Base-by-base conservation (phyloP, 352 stramenopile genomes). In the Pythium volutum region DNA sequence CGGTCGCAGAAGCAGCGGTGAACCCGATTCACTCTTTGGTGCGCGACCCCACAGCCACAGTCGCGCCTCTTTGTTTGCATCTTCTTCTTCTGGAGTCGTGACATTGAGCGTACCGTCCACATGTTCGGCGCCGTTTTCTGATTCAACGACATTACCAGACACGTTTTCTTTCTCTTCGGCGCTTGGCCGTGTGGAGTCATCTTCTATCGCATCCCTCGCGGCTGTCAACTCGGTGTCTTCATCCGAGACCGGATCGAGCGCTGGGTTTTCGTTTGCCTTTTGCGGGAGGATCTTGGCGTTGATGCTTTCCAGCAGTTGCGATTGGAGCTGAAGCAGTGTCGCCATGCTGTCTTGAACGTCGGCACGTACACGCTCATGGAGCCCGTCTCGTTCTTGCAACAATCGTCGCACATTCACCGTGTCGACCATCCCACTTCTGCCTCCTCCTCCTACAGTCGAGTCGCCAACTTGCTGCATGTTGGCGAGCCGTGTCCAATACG, bases 41-140 rank as follows among this genome's bases (percentile, higher is more conserved):
- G 77, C 67, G 0, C 84, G 80, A 0, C 84, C 84, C 84, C 84
- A 94, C 14, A 92, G 70, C 67, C 74, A 94, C 36, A 92, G 41
- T 25, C 47, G 45, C n/a, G 39, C 62, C 18, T 39, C 14, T 25
- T 38, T 11, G 12, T 41, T 31, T 7, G 39, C 18, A n/a, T 53
- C 51, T 9, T 66, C 61, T 25, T 62, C 61, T 27, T 62, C 52
- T 23, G 45, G 34, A 23, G 38, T 59, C 12, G 34, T 39, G 20
- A 47, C 20, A 36, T 11, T 36, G 9, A n/a, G 6, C 15, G 18
- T 36, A 18, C 36, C 29, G 26, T 58, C 26, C 46, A 56, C 34
- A 8, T 20, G 18, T 10, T 38, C 23, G 0, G 38, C 34, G 22
- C 12, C 36, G 18, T 22, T 20, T 45, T 59, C 58, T 62, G 67